These are phyloP conservation scores for Aspergillus vadensis DNA, from an alignment of 2,329 filamentous ascomycete genomes.

Conservation along the genomic window DNA sequence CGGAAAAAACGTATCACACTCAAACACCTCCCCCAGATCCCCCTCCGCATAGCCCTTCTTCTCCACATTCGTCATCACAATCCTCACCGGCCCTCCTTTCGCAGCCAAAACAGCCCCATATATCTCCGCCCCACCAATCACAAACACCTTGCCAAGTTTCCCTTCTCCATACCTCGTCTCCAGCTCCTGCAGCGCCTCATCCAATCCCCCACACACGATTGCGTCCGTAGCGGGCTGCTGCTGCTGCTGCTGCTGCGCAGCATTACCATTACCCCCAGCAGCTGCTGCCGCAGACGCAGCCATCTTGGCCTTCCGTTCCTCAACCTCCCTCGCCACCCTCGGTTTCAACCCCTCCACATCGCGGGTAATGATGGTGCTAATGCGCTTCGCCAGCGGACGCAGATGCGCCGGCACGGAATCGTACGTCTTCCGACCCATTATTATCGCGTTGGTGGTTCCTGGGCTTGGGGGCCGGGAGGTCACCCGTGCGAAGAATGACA, in stretches of 20 bases:
- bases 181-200: conserved; percentile 55
- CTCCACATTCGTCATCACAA: conserved; percentile 46
- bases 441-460: conserved; percentile 66
- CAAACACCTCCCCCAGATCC: conserved; percentile 33
- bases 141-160: conserved; percentile 65
- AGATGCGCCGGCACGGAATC: conserved; percentile 80
- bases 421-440: conserved; percentile 99
- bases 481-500: conserved; percentile 91
- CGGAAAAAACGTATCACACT: conserved; percentile 54
- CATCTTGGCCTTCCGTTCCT: conserved; percentile 27
- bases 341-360: conserved; percentile 23
- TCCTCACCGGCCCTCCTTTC: conserved; percentile 30
- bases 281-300: conserved; percentile 10
- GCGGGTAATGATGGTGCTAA: conserved; percentile 79
- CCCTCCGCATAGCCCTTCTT: conserved; percentile 19
- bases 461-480: conserved; percentile 63
- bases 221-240: conserved; percentile 34
- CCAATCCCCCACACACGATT: conserved; percentile 61
- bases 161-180: conserved; percentile 27
- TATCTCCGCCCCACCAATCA: conserved; percentile 88
- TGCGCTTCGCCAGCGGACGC: conserved; percentile 74
- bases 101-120: conserved; percentile 68
- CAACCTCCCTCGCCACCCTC: conserved; percentile 39
- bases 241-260: conserved; percentile 14
- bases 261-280: conserved; percentile 4